phyloP scores from a whole-genome alignment of 148 eudicot species.

The Rheum nobile region DNA sequence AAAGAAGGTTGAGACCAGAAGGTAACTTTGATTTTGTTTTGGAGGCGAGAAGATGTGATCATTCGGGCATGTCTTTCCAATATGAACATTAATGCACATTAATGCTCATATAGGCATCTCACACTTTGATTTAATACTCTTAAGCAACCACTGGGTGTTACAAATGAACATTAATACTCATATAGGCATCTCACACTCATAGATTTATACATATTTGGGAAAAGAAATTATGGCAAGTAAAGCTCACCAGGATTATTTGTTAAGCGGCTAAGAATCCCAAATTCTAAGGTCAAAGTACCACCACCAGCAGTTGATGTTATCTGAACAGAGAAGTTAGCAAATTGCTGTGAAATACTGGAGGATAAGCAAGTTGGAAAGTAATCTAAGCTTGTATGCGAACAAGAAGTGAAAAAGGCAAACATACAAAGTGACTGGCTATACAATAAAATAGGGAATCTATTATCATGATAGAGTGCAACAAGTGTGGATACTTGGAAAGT shows the following conservation, averaged over 20 bases:
- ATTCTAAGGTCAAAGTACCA: conserved; percentile 93
- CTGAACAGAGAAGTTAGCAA: conserved; percentile 29
- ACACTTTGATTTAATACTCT: neutral
- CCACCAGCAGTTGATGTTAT: conserved; percentile 99
- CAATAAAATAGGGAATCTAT: neutral
- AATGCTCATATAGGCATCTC: too few relatives aligned
- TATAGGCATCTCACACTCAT: neutral
- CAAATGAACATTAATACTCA: neutral
- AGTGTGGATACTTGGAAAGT: neutral
- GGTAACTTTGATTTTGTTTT: neutral
- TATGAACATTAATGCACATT: neutral
- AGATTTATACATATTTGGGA: neutral
- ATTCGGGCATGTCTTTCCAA: neutral
- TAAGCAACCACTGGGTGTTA: neutral
- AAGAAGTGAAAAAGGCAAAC: neutral
- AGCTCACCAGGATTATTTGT: conserved; percentile 78
- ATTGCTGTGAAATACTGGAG: neutral
- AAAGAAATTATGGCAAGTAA: conserved; percentile 1
- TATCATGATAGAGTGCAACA: neutral
- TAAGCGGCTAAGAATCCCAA: conserved; percentile 89
- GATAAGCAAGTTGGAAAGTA: neutral
- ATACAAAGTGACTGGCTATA: neutral
- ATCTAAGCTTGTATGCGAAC: neutral
- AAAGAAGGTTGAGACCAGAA: neutral
- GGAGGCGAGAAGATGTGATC: neutral